Conservation (phyloP, 495 filamentous ascomycete genomes). For the Penicillium paxilli region DNA sequence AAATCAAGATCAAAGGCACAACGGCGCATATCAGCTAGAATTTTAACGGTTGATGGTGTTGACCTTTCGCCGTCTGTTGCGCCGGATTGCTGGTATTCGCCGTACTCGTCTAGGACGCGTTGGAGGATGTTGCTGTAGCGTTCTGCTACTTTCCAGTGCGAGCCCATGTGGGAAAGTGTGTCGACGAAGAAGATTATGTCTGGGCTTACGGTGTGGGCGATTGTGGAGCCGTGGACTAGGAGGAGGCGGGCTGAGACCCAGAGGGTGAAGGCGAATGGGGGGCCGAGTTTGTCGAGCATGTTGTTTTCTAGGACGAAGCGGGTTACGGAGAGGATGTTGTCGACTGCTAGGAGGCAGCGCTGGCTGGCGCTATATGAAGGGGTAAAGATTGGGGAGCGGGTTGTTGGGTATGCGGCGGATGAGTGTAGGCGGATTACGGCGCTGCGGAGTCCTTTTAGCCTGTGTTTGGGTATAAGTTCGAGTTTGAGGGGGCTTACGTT, state of each 20-base stretch:
- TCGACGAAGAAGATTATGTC: constrained; percentile 79
- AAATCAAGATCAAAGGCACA: constrained; percentile 84
- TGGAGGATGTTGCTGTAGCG: constrained; percentile 78
- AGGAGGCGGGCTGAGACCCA: constrained; percentile 89
- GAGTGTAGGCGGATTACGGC: constrained; percentile 87
- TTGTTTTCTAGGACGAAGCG: constrained; percentile 70
- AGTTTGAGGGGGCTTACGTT: constrained; percentile 55
- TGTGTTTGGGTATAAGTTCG: no score
- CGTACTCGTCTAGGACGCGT: constrained; percentile 81
- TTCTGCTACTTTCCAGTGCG: constrained; percentile 80
- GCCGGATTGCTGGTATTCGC: constrained; percentile 67
- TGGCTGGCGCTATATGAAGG: constrained; percentile 81
- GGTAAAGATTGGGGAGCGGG: constrained; percentile 79
- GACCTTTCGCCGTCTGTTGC: constrained; percentile 61
- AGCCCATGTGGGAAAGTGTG: constrained; percentile 74
- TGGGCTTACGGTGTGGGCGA: constrained; percentile 75
- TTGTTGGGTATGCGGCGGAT: constrained; percentile 89
- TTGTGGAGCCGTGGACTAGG: constrained; percentile 83
- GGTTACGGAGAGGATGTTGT: constrained; percentile 76
- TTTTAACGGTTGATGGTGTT: constrained; percentile 78
- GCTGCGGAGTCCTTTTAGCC: constrained; percentile 39
- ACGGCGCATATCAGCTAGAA: constrained; percentile 85
- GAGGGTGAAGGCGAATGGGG: constrained; percentile 84
- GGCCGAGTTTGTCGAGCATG: constrained; percentile 76
- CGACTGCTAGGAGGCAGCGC: constrained; percentile 76